Conservation (phyloP, 805 yeast species). For the Zygoascus flipseniorum region DNA sequence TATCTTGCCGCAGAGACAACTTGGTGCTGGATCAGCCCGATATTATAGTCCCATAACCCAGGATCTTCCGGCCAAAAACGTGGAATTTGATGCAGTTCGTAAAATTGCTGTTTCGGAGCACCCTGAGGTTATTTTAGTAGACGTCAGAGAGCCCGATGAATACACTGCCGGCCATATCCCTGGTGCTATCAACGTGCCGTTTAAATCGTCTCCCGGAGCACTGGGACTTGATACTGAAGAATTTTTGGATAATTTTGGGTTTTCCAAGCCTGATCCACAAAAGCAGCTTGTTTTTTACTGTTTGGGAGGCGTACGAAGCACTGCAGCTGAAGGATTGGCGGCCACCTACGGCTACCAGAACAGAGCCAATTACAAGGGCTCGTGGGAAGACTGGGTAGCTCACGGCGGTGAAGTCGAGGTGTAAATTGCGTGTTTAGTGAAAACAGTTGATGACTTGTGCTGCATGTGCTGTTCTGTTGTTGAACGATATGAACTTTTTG, state of each 20-base stretch:
- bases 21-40: background rate
- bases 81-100: constrained; percentile 46
- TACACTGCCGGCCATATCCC: constrained; percentile 70
- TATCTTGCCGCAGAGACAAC: background rate
- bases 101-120: constrained; percentile 38
- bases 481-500: too few relatives aligned
- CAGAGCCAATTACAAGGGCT: constrained; percentile 80
- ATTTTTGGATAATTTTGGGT: constrained; percentile 72
- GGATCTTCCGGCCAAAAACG: constrained; percentile 40
- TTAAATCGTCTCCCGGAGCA: constrained; percentile 88
- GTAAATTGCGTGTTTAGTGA: background rate
- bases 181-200: constrained; percentile 77
- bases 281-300: constrained; percentile 84
- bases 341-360: constrained; percentile 75
- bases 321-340: constrained; percentile 88
- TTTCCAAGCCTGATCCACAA: constrained; percentile 63
- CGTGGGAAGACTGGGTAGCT: constrained; percentile 74
- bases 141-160: constrained; percentile 90
- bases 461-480: too few relatives aligned
- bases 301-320: constrained; percentile 83
- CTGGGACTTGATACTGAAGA: constrained; percentile 70
- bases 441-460: too few relatives aligned
- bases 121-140: constrained; percentile 55
- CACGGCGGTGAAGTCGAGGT: constrained; percentile 27
- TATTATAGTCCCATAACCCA: constrained; percentile 1